Evolutionary conservation across 225 moss, liverwort and hornwort genomes (phyloP).

Genomic region (Pseudisothecium myosuroides): DNA sequence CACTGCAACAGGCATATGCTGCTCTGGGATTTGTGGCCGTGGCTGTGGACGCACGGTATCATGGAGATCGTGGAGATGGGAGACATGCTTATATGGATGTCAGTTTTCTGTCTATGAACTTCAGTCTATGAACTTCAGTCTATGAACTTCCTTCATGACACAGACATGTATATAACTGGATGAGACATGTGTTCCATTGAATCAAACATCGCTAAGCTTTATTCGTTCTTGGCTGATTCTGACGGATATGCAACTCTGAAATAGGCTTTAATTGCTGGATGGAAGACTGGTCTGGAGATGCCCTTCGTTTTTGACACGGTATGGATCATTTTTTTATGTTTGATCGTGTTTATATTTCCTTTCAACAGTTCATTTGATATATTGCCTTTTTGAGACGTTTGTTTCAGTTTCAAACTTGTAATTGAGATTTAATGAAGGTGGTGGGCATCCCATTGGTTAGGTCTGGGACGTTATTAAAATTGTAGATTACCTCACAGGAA

Average conservation of each 20-base stretch:
- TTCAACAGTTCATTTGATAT: background rate
- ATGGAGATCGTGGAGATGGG: slow-evolving; percentile 61
- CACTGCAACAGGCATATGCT: slow-evolving; percentile 52
- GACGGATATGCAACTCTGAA: background rate
- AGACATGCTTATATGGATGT: slow-evolving; percentile 54
- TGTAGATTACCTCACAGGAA: slow-evolving; percentile 67
- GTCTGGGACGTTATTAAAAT: slow-evolving; percentile 89
- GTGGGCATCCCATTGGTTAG: slow-evolving; percentile 23
- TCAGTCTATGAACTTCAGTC: background rate
- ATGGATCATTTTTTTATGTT: background rate
- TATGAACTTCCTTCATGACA: background rate
- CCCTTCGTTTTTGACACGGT: slow-evolving; percentile 95
- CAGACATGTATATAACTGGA: background rate
- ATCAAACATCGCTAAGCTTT: background rate
- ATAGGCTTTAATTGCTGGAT: slow-evolving; percentile 64
- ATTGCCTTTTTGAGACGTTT: background rate
- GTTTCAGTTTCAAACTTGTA: background rate
- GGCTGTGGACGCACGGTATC: slow-evolving; percentile 73
- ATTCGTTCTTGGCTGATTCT: background rate
- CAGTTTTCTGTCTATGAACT: background rate
- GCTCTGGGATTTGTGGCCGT: slow-evolving; percentile 67
- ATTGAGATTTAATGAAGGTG: background rate
- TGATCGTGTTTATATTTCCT: background rate
- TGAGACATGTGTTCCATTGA: background rate
- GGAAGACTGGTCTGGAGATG: slow-evolving; percentile 71